phyloP scores from a whole-genome alignment of 2,329 filamentous ascomycete species.

The Hypocrella siamensis region DNA sequence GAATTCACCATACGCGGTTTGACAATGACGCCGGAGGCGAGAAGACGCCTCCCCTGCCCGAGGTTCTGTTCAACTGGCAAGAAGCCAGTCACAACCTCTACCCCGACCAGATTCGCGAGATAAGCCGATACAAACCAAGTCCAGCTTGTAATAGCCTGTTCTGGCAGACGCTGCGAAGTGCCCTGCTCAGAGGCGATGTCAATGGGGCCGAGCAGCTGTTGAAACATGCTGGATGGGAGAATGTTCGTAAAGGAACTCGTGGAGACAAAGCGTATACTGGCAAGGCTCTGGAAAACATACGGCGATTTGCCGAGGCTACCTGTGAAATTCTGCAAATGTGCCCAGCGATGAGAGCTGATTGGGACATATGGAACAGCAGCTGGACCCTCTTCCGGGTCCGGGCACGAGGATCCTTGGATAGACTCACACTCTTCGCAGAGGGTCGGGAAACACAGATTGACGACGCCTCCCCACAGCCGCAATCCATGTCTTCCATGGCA shows the following conservation, averaged over 20 bases:
- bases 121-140: conserved; percentile 50
- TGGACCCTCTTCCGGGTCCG: conserved; percentile 76
- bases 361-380: conserved; percentile 68
- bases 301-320: conserved; percentile 53
- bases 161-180: conserved; percentile 70
- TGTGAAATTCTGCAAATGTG: conserved; percentile 57
- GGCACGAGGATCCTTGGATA: conserved; percentile 50
- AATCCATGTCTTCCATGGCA: conserved; percentile 48
- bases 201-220: conserved; percentile 51
- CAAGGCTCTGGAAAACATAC: conserved; percentile 61
- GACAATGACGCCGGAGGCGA: conserved; percentile 19
- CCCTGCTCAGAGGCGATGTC: conserved; percentile 62
- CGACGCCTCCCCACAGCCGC: conserved; percentile 19
- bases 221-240: conserved; percentile 60
- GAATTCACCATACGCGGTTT: conserved; percentile 54
- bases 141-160: conserved; percentile 64
- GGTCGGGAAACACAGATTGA: conserved; percentile 38
- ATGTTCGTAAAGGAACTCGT: conserved; percentile 53
- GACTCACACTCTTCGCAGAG: conserved; percentile 66
- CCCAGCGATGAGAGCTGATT: conserved; percentile 56
- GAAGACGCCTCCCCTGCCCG: conserved; percentile 46
- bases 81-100: conserved; percentile 60
- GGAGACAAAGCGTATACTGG: conserved; percentile 56
- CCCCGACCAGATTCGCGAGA: conserved; percentile 46
- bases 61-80: conserved; percentile 72